Base-by-base conservation (phyloP, 1,284 basidiomycete genomes). In the Dichomitus squalens region DNA sequence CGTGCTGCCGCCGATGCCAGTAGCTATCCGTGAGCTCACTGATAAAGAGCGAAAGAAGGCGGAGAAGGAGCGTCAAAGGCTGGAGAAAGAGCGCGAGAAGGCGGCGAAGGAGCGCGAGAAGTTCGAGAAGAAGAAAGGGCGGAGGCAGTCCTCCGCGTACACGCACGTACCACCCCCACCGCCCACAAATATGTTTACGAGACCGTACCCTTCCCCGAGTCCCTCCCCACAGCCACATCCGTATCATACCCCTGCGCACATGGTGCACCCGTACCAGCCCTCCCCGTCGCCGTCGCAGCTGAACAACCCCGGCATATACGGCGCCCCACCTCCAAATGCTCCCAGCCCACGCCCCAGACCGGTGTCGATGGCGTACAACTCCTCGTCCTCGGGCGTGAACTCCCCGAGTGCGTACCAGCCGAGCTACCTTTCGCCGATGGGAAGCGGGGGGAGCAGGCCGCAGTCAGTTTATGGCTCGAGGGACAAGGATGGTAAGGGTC, bases 261-360 rank as follows among this genome's bases (percentile, higher is more conserved):
- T 69, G 63, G 64, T 66, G 21, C 73, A 76, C 50, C 71, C 73
- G 7, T 60, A 72, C 47, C 74, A 77, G 51, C 75, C 76, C 2
- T 72, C 77, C 3, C 78, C 79, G 1, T 78, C 78, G 4, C 78
- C 77, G 0, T 73, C 79, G 31, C 79, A 79, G 58, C 66, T 77
- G 11, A 77, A 76, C 60, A 79, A 79, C 57, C 76, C 77, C 14
- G 52, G 58, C n/a, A 74, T 77, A 20, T 79, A 79, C 58, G 62
- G 67, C 25, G 72, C 75, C 11, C 73, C 75, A 4, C 71, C 71
- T 6, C 70, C 73, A 4, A 43, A 56, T 7, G 55, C 36, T 6
- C 49, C 29, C 11, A 49, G 23, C 25, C 29, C 58, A 8, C 43
- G 35, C 21, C 56, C 18, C 11, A 51, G 29, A 25, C 58, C 55